These are phyloP conservation scores for Cercophora scortea DNA, from an alignment of 495 filamentous ascomycete species.

Conservation along the genomic window DNA sequence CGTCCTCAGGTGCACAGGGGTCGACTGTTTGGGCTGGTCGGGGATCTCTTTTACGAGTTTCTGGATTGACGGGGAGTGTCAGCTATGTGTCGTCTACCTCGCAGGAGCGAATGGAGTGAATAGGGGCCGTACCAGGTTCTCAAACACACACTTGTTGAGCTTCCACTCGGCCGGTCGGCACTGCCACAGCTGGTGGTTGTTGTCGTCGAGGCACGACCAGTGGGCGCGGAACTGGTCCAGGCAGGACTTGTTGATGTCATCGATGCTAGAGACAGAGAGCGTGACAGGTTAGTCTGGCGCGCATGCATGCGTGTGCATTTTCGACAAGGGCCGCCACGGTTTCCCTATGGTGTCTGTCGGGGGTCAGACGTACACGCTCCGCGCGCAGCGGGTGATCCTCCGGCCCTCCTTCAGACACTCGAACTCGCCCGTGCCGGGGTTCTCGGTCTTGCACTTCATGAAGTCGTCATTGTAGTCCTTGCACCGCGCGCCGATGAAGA, in stretches of 20 bases:
- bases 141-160: conserved; percentile 87
- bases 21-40: conserved; percentile 65
- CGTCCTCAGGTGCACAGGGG: conserved; percentile 74
- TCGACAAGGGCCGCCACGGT: too few relatives aligned
- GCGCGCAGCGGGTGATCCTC: conserved; percentile 92
- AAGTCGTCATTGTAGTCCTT: conserved; percentile 95
- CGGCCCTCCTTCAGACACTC: conserved; percentile 94
- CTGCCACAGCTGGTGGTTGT: conserved; percentile 94
- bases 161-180: conserved; percentile 73
- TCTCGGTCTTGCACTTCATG: conserved; percentile 97
- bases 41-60: conserved; percentile 88
- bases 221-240: conserved; percentile 82
- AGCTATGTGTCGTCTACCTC: not conserved
- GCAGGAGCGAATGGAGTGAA: not conserved
- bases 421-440: conserved; percentile 77
- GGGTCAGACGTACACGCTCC: conserved; percentile 71
- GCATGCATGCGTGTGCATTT: not conserved
- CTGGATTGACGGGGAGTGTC: conserved; percentile 30
- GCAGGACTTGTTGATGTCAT: conserved; percentile 94
- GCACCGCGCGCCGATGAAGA: conserved; percentile 95
- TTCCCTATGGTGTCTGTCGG: too few relatives aligned
- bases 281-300: not conserved
- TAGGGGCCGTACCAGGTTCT: conserved; percentile 71
- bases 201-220: conserved; percentile 92
- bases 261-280: conserved; percentile 48